Conservation (phyloP, 2,329 filamentous ascomycete genomes). For the Phaeosphaeria sp. region DNA sequence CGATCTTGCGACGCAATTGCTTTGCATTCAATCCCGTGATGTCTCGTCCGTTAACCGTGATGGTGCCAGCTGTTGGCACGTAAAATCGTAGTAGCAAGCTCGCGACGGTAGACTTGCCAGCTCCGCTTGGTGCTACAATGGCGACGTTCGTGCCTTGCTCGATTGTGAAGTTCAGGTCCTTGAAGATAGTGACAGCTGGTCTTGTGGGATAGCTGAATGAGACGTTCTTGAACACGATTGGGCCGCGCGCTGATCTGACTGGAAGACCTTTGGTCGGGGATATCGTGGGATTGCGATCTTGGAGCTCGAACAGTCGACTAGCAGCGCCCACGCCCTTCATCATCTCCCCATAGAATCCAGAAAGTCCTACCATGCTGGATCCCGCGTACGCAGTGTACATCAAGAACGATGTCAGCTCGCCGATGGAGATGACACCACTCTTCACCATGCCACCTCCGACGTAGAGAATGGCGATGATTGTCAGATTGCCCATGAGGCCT, state of each 20-base stretch:
- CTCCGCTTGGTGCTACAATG: conserved; percentile 93
- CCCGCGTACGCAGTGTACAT: conserved; percentile 94
- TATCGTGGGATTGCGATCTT: conserved; percentile 86
- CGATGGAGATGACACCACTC: conserved; percentile 83
- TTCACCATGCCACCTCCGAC: conserved; percentile 91
- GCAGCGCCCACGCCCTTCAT: conserved; percentile 99
- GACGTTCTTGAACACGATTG: conserved; percentile 87
- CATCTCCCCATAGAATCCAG: conserved; percentile 94
- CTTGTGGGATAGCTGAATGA: conserved; percentile 92
- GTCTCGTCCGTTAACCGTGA: conserved; percentile 85
- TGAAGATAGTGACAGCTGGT: conserved; percentile 90
- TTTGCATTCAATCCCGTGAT: conserved; percentile 90
- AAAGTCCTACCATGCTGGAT: conserved; percentile 90
- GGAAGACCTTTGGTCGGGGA: conserved; percentile 82
- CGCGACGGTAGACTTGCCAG: conserved; percentile 94
- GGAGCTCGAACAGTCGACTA: conserved; percentile 93
- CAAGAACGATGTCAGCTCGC: conserved; percentile 93
- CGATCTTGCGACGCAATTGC: conserved; percentile 88
- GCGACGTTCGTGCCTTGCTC: conserved; percentile 93
- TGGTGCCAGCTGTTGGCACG: conserved; percentile 75
- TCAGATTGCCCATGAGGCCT: conserved; percentile 95
- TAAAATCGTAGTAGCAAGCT: conserved; percentile 94
- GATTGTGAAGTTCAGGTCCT: conserved; percentile 86
- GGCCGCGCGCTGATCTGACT: conserved; percentile 83
- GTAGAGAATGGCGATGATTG: conserved; percentile 87